Percentiles rank a stretch among this genome's conserved stretches.
These are phyloP conservation scores for Zea luxurians DNA, from an alignment of 176 grass and related monocot species.

Conservation along the genomic window DNA sequence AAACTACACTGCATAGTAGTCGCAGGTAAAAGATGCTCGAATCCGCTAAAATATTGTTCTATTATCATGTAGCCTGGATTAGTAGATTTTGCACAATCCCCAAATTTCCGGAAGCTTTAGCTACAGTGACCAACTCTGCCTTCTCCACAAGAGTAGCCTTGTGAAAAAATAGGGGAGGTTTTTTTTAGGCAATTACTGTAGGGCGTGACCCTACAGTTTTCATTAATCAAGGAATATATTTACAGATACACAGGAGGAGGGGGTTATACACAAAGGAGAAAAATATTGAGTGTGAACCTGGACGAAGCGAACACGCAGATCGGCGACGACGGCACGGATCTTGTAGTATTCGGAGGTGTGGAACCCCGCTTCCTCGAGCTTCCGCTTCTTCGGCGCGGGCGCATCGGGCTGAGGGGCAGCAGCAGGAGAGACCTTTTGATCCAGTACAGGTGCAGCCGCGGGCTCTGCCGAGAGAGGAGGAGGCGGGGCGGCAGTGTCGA, in stretches of 20 bases:
- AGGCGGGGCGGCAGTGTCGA: slow-evolving; percentile 12
- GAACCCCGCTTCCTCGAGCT: slow-evolving; percentile 48
- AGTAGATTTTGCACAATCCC: neutral
- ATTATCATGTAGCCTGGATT: no score
- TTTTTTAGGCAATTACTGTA: neutral
- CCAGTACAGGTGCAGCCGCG: slow-evolving; percentile 5
- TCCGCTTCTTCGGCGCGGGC: slow-evolving; percentile 23
- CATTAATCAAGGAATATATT: no score
- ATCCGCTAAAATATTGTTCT: slow-evolving; percentile 10
- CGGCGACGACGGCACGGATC: slow-evolving; percentile 47
- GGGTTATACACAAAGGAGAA: neutral
- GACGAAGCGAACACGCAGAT: slow-evolving; percentile 43
- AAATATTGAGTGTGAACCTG: slow-evolving; percentile 12
- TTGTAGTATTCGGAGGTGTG: slow-evolving; percentile 48
- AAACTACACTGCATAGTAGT: neutral
- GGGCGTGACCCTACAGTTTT: no score
- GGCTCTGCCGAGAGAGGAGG: slow-evolving; percentile 18
- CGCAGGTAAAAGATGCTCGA: neutral
- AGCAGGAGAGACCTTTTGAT: slow-evolving; percentile 18
- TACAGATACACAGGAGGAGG: no score
- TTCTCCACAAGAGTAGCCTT: neutral
- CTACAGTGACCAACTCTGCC: neutral
- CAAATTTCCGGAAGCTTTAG: neutral
- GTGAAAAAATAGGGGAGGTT: neutral
- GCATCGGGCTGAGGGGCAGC: slow-evolving; percentile 32